Evolutionary conservation across 108 stramenopile genomes (phyloP).

Genomic region (Asterionellopsis glacialis): DNA sequence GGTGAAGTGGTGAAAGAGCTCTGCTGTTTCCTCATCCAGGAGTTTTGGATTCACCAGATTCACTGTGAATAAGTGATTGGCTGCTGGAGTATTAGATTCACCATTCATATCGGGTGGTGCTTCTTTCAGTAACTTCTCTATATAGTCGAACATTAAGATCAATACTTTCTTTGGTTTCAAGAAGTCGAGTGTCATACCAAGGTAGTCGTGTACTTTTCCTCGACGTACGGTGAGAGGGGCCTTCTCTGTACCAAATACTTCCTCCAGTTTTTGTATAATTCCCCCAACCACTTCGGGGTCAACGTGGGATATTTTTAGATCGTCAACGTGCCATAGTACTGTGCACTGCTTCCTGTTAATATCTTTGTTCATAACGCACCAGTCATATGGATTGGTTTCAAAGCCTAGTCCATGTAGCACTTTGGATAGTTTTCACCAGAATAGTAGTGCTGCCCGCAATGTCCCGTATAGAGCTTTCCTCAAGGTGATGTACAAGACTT

Average conservation of each 20-base stretch:
- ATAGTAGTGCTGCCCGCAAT: slow-evolving; percentile 22
- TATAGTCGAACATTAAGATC: slow-evolving; percentile 12
- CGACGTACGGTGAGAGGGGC: slow-evolving; percentile 6
- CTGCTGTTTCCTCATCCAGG: not conserved
- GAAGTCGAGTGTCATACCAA: slow-evolving; percentile 34
- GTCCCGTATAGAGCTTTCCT: slow-evolving; percentile 33
- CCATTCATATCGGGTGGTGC: slow-evolving; percentile 11
- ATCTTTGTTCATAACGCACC: slow-evolving; percentile 35
- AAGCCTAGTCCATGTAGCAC: slow-evolving; percentile 20
- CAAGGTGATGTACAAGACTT: slow-evolving; percentile 11
- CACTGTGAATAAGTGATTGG: slow-evolving; percentile 28
- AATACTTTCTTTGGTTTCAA: not conserved
- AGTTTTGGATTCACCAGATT: not conserved
- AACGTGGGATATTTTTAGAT: slow-evolving; percentile 29
- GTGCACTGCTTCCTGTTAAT: slow-evolving; percentile 32
- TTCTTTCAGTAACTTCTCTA: slow-evolving; percentile 12
- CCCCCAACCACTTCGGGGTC: slow-evolving; percentile 9
- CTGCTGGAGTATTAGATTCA: slow-evolving; percentile 18
- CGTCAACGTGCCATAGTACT: slow-evolving; percentile 45
- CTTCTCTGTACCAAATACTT: slow-evolving; percentile 17
- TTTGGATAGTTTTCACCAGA: slow-evolving; percentile 14
- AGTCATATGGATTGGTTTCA: slow-evolving; percentile 30
- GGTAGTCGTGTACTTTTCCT: slow-evolving; percentile 26
- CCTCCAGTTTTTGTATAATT: slow-evolving; percentile 6
- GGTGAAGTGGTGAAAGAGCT: not conserved